Conservation (phyloP, 169 alveolate species). For the Plasmodium fragile region DNA sequence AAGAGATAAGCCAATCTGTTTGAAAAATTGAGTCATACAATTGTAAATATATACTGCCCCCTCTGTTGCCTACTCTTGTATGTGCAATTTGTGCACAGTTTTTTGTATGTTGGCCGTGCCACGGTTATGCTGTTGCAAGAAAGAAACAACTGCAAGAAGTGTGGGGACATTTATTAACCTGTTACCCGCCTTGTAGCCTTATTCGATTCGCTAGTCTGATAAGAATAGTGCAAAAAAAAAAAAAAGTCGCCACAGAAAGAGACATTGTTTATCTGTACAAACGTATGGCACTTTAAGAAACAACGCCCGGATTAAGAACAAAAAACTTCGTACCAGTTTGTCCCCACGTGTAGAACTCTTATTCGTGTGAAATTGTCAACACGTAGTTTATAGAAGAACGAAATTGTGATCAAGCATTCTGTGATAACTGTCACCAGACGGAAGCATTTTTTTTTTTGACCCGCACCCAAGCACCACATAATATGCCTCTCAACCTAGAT, state of each 20-base stretch:
- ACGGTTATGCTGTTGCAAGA: not conserved
- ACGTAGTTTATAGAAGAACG: not conserved
- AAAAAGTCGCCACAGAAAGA: not conserved
- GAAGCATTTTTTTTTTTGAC: not conserved
- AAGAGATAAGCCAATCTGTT: not conserved
- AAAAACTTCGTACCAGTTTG: not conserved
- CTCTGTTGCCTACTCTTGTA: not conserved
- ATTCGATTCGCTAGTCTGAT: not conserved
- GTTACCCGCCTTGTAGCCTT: not conserved
- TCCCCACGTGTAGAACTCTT: not conserved
- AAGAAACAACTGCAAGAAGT: not conserved
- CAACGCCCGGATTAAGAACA: not conserved
- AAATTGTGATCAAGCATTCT: not conserved
- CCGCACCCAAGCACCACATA: constrained; percentile 5
- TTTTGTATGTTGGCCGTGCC: not conserved
- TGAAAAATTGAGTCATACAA: not conserved
- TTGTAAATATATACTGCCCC: not conserved
- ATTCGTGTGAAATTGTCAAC: not conserved
- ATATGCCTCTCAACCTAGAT: constrained; percentile 95
- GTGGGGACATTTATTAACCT: not conserved
- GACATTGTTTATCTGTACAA: not conserved
- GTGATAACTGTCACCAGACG: not conserved
- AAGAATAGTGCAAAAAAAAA: not conserved
- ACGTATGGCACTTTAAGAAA: not conserved
- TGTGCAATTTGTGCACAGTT: not conserved